Evolutionary conservation across 2,329 filamentous ascomycete genomes (phyloP).

Genomic region (Fusarium aywerte): DNA sequence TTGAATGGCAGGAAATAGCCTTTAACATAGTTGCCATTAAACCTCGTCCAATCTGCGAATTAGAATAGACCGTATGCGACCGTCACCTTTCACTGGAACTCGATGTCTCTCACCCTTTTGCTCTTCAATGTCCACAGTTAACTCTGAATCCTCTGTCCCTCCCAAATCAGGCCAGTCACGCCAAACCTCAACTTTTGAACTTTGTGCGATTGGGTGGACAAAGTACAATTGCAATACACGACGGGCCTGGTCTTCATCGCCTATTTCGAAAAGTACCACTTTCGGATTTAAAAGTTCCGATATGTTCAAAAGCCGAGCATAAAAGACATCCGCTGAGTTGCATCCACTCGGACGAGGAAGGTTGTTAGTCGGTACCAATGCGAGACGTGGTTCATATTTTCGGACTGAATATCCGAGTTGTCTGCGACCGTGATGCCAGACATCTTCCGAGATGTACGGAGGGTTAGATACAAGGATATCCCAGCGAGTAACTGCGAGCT

Average conservation of each 20-base stretch:
- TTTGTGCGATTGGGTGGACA: conserved; percentile 43
- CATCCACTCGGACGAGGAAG: conserved; percentile 49
- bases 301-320: conserved; percentile 70
- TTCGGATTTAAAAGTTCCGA: conserved; percentile 61
- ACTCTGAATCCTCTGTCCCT: conserved; percentile 45
- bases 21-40: background rate
- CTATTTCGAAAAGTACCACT: conserved; percentile 76
- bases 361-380: conserved; percentile 69
- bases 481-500: conserved; percentile 46
- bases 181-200: conserved; percentile 72
- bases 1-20: background rate
- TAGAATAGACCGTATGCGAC: conserved; percentile 59
- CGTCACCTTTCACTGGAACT: conserved; percentile 59
- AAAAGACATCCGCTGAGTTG: conserved; percentile 68
- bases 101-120: conserved; percentile 11
- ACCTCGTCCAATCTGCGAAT: conserved; percentile 17
- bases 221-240: conserved; percentile 67
- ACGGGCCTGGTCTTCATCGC: conserved; percentile 72
- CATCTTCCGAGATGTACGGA: conserved; percentile 80
- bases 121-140: conserved; percentile 40
- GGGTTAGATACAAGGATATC: conserved; percentile 89
- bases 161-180: conserved; percentile 69
- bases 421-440: conserved; percentile 53
- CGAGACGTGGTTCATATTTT: conserved; percentile 81
- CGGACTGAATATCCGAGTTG: conserved; percentile 78